Percentiles rank a stretch among this genome's conserved stretches.
Conservation (phyloP, 768 basidiomycete genomes). For the Russula abietina region DNA sequence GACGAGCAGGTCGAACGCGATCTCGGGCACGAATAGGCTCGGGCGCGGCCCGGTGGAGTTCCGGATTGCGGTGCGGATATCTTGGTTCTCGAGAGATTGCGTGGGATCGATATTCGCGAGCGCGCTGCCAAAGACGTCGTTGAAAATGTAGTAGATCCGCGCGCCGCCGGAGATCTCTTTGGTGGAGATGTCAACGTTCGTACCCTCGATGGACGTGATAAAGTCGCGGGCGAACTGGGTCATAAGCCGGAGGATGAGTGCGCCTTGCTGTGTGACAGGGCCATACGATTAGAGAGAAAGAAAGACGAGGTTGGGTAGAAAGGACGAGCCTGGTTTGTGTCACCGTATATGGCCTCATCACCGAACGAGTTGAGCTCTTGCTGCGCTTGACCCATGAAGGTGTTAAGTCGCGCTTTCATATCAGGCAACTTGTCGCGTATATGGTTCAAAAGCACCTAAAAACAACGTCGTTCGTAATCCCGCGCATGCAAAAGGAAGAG, state of each 20-base stretch:
- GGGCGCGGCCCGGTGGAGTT: conserved; percentile 97
- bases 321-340: conserved; percentile 65
- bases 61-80: conserved; percentile 96
- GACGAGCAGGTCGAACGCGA: conserved; percentile 93
- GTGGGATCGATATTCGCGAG: conserved; percentile 87
- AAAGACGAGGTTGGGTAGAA: not conserved
- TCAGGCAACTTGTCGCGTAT: conserved; percentile 98
- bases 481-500: not conserved
- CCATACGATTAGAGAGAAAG: not conserved
- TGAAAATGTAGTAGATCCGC: conserved; percentile 98
- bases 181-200: conserved; percentile 91
- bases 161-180: conserved; percentile 98
- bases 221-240: conserved; percentile 98
- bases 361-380: conserved; percentile 97
- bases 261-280: conserved; percentile 59
- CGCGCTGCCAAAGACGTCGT: conserved; percentile 93
- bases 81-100: conserved; percentile 83
- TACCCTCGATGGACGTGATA: conserved; percentile 94
- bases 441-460: conserved; percentile 87
- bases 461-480: not conserved
- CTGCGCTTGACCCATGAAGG: conserved; percentile 97
- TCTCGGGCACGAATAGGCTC: conserved; percentile 93
- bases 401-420: conserved; percentile 98
- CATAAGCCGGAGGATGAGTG: conserved; percentile 90
- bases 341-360: conserved; percentile 85